A percentile compares a stretch with the other conserved stretches of the same genome.
These are phyloP conservation scores for Termitomyces sp. DNA, from an alignment of 768 basidiomycete species.

Conservation along the genomic window DNA sequence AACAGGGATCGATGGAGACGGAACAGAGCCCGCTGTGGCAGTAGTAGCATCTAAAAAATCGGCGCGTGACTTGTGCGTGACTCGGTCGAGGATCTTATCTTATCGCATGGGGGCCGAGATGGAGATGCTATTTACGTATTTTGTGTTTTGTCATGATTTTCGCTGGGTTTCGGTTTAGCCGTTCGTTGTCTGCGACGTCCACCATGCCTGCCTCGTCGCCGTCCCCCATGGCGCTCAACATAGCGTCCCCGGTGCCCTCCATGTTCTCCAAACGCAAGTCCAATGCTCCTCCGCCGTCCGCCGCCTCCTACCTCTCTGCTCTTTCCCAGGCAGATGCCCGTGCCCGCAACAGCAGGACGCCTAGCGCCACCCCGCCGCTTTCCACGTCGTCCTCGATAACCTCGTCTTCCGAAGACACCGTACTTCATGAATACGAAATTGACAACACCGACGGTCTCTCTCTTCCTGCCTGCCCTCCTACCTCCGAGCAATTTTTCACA, in stretches of 20 bases:
- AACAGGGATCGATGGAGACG: conserved; percentile 27
- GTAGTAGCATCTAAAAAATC: conserved; percentile 5
- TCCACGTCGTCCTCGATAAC: conserved; percentile 74
- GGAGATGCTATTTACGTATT: background rate
- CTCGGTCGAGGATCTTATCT: conserved; percentile 3
- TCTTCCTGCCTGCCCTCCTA: conserved; percentile 63
- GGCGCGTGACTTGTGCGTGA: conserved; percentile 6
- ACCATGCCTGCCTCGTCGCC: conserved; percentile 21
- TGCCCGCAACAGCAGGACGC: conserved; percentile 43
- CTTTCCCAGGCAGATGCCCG: conserved; percentile 56
- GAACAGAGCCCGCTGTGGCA: conserved; percentile 8
- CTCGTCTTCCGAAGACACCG: conserved; percentile 60
- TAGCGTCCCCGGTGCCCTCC: conserved; percentile 43
- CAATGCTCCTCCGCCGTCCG: conserved; percentile 26
- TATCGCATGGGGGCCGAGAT: background rate
- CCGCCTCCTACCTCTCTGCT: conserved; percentile 37
- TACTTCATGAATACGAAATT: conserved; percentile 47
- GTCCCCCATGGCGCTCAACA: conserved; percentile 62
- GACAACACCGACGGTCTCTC: conserved; percentile 50
- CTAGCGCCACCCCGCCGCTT: conserved; percentile 63
- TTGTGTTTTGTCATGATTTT: background rate
- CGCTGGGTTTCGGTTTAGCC: conserved; percentile 1
- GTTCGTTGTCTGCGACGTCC: background rate
- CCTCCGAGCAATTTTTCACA: conserved; percentile 71
- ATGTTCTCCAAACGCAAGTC: conserved; percentile 54